Base-by-base conservation (phyloP, 2,329 filamentous ascomycete genomes). In the Epichloe glyceriae region DNA sequence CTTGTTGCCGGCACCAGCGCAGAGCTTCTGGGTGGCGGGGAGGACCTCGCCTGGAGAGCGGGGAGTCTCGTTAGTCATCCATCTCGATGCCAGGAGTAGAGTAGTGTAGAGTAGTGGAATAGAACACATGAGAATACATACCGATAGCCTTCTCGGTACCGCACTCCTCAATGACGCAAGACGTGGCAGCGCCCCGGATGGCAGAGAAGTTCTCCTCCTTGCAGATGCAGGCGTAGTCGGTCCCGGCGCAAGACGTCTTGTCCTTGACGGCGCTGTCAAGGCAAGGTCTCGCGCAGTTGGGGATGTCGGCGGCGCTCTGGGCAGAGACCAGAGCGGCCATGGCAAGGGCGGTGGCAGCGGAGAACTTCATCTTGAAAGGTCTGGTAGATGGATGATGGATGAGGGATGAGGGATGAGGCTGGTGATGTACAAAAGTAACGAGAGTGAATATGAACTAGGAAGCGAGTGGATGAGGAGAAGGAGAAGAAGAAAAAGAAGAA, bases 281-380 rank as follows among this genome's bases (percentile, higher is more conserved):
- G 61, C 69, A 71, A 39, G 61, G 49, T n/a, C 62, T 42, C 37
- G 69, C 67, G 57, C 70, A 72, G 51, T 53, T 47, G 57, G 70
- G 69, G 51, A 70, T 61, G 53, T 68, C 66, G 42, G 26, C 45
- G 48, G 53, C 56, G 52, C 58, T 56, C 64, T 68, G 64, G 56
- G 68, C 69, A 50, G 57, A 55, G 43, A 58, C 68, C 50, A 63
- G 55, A 52, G 64, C 59, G 56, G 62, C 63, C 55, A 69, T 59
- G 58, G 62, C 58, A 51, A 67, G 48, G 55, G 63, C 58, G 52
- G 61, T 62, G 57, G 66, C 47, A 51, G 66, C 50, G 61, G 60
- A 33, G 53, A 56, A 64, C 67, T 69, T 70, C 67, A 70, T 70
- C 33, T 65, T 70, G 64, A 59, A 45, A 15, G 41, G n/a, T 22